These are phyloP conservation scores for Corylus avellana DNA, from an alignment of 306 rosid species.

Conservation along the genomic window DNA sequence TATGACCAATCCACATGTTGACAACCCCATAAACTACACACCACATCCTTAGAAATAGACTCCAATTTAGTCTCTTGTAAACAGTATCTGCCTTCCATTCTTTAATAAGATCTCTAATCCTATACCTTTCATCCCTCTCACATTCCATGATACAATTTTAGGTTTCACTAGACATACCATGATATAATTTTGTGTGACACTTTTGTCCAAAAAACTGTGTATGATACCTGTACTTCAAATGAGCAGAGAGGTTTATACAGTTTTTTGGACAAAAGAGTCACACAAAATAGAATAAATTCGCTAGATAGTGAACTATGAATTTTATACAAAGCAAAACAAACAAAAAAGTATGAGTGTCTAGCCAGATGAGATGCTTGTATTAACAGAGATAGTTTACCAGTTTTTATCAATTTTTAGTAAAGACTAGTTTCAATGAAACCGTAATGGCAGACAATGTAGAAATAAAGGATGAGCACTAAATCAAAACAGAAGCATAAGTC, in stretches of 20 bases:
- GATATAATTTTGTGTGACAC: not conserved
- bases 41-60: too few species aligned
- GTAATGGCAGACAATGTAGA: not conserved
- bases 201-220: not conserved
- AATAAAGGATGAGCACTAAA: slow-evolving; percentile 1
- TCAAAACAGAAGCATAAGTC: not conserved
- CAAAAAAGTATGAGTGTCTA: not conserved
- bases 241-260: not conserved
- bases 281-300: not conserved
- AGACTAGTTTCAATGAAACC: not conserved
- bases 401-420: not conserved
- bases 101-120: too few species aligned
- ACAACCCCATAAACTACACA: too few species aligned
- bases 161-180: too few species aligned
- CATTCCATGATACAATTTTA: too few species aligned
- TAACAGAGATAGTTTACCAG: not conserved
- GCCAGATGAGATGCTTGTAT: not conserved
- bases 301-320: not conserved
- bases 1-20: too few species aligned
- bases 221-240: not conserved
- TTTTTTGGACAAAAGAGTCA: not conserved
- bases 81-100: too few species aligned
- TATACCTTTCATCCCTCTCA: too few species aligned
- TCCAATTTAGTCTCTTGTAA: too few species aligned
- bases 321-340: not conserved